Evolutionary conservation across 2,329 filamentous ascomycete species (phyloP).

Genomic region (Fusarium continuum): DNA sequence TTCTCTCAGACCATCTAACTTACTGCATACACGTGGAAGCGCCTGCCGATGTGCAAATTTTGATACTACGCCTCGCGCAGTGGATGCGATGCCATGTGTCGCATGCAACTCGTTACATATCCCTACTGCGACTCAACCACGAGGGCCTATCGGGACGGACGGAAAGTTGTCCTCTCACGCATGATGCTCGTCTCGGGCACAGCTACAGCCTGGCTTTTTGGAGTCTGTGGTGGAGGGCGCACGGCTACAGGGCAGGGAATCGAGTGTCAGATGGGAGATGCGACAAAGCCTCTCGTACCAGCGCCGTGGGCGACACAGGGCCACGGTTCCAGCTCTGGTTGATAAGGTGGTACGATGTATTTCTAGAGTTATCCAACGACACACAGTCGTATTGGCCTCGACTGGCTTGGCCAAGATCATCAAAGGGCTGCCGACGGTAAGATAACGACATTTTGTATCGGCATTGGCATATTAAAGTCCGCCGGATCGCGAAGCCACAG

Average conservation of each 20-base stretch:
- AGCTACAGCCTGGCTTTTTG: constrained; percentile 3
- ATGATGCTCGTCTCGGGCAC: background rate
- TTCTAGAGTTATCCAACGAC: constrained; percentile 14
- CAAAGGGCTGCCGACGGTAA: too few species aligned
- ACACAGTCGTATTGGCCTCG: constrained; percentile 6
- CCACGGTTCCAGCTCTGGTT: constrained; percentile 22
- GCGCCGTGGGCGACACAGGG: constrained; percentile 20
- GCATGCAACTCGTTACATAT: constrained; percentile 1
- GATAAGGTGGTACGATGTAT: constrained; percentile 29
- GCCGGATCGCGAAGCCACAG: constrained; percentile 1
- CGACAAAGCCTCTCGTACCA: constrained; percentile 12
- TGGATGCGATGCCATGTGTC: constrained; percentile 29
- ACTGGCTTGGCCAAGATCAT: background rate
- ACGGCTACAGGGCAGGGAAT: constrained; percentile 11
- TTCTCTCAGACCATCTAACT: background rate
- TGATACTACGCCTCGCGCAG: background rate
- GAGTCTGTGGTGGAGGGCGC: background rate
- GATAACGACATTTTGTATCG: constrained; percentile 3
- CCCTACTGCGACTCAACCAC: background rate
- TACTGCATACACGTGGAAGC: constrained; percentile 11
- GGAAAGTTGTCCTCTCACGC: constrained; percentile 7
- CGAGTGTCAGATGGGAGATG: constrained; percentile 14
- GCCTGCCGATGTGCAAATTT: constrained; percentile 7
- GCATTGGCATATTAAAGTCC: constrained; percentile 5
- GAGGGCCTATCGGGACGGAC: constrained; percentile 16